Evolutionary conservation across 176 grass and related monocot genomes (phyloP).

Genomic region (Musa troglodytarum): DNA sequence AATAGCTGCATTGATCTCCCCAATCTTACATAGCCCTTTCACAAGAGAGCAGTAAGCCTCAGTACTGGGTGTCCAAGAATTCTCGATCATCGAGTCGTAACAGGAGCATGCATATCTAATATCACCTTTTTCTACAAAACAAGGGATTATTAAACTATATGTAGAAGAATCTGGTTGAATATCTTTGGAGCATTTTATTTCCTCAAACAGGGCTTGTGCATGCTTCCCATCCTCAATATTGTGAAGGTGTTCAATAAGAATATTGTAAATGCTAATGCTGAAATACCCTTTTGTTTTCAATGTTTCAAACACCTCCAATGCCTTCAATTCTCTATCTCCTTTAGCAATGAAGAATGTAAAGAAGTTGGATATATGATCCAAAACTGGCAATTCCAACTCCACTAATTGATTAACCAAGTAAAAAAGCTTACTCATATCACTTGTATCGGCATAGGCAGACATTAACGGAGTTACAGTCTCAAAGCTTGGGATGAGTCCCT

Average conservation of each 20-base stretch:
- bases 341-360: conserved; percentile 46
- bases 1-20: conserved; percentile 58
- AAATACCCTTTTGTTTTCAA: conserved; percentile 50
- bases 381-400: conserved; percentile 36
- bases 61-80: conserved; percentile 46
- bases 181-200: conserved; percentile 53
- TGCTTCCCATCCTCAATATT: conserved; percentile 55
- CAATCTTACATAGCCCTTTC: conserved; percentile 71
- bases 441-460: conserved; percentile 47
- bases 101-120: conserved; percentile 68
- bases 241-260: conserved; percentile 57
- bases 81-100: conserved; percentile 70
- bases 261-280: conserved; percentile 58
- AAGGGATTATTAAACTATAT: conserved; percentile 66
- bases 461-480: conserved; percentile 57
- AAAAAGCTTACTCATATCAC: conserved; percentile 47
- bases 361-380: conserved; percentile 49
- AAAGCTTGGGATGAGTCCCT: conserved; percentile 40
- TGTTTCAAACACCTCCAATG: conserved; percentile 47
- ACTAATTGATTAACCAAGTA: conserved; percentile 41
- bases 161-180: conserved; percentile 49
- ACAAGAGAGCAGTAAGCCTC: conserved; percentile 65
- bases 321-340: conserved; percentile 43
- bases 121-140: conserved; percentile 70
- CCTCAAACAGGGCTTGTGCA: conserved; percentile 40